These are phyloP conservation scores for Hemerocallis citrina DNA, from an alignment of 106 monocot species.

Conservation along the genomic window DNA sequence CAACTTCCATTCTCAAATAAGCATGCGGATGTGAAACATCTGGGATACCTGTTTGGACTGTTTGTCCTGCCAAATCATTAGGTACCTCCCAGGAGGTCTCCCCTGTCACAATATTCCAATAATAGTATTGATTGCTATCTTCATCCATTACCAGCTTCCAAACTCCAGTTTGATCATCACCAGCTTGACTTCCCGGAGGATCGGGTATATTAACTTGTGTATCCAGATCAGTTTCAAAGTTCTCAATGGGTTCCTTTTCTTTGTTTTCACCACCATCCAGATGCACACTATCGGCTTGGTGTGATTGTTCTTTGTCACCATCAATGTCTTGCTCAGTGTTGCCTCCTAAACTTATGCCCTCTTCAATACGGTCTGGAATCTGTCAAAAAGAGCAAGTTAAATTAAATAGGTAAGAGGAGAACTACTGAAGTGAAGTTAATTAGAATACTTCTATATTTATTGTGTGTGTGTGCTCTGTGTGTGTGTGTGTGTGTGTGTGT, in stretches of 20 bases:
- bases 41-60: slow-evolving; percentile 13
- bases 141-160: slow-evolving; percentile 89
- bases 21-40: slow-evolving; percentile 2
- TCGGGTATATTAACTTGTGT: slow-evolving; percentile 15
- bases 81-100: slow-evolving; percentile 98
- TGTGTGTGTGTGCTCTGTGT: too few relatives aligned
- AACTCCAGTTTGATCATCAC: slow-evolving; percentile 38
- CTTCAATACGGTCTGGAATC: slow-evolving; percentile 12
- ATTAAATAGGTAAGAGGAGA: background rate
- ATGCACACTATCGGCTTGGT: too few relatives aligned
- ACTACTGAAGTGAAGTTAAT: too few relatives aligned
- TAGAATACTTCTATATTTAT: too few relatives aligned
- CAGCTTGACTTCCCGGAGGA: slow-evolving; percentile 30
- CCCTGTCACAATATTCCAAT: slow-evolving; percentile 92
- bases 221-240: slow-evolving; percentile 9
- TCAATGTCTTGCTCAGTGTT: slow-evolving; percentile 14
- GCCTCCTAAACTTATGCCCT: slow-evolving; percentile 1
- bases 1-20: background rate
- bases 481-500: too few relatives aligned
- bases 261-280: too few relatives aligned
- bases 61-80: slow-evolving; percentile 18
- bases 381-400: slow-evolving; percentile 4
- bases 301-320: slow-evolving; percentile 7
- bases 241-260: too few relatives aligned
- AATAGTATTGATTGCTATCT: slow-evolving; percentile 77